Base-by-base conservation (phyloP, 176 grass and related monocot species). In the Carex kokanica region DNA sequence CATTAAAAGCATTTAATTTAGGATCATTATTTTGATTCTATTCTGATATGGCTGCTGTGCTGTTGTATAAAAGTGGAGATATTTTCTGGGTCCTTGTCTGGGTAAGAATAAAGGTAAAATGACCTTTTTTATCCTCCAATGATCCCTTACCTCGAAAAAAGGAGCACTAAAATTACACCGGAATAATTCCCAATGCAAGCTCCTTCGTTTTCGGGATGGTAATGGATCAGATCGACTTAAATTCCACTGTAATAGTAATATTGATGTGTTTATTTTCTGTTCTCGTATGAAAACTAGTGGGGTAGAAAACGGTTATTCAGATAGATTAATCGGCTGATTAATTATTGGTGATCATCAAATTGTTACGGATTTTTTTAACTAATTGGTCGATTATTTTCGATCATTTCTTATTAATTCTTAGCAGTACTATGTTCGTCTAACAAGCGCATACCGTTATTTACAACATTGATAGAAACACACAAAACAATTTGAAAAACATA, bases 81-180 rank as follows among this genome's bases (percentile, higher is more conserved):
- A 77, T 55, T 24, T 18, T 49, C 24, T 24, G 18, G 24, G 49
- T 77, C 73, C 45, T 77, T 77, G 2, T 56, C 73, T 8, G 21
- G 18, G 45, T 55, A 55, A 54, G 49, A 77, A 55, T 77, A 77
- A 77, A 77, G 73, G 73, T 55, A 15, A 32, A 70, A 70, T 77
- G 49, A 21, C 49, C 49, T 77, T 77, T 36, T 31, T 77, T 56
- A 77, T 77, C 49, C 24, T 55, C 11, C 72, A 75, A 54, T 29
- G 47, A 54, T 31, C 11, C 73, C 23, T 77, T 77, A 55, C 23
- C 24, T 25, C 10, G 24, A 29, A 77, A 77, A 55, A 77, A 77
- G 73, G 23, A 77, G 12, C 12, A 53, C 27, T 77, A 29, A 16
- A 43, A 75, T 54, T 4, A 77, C 45, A 53, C 71, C 24, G 45